Base-by-base conservation (phyloP, 352 stramenopile genomes). In the Phytophthora capsici region DNA sequence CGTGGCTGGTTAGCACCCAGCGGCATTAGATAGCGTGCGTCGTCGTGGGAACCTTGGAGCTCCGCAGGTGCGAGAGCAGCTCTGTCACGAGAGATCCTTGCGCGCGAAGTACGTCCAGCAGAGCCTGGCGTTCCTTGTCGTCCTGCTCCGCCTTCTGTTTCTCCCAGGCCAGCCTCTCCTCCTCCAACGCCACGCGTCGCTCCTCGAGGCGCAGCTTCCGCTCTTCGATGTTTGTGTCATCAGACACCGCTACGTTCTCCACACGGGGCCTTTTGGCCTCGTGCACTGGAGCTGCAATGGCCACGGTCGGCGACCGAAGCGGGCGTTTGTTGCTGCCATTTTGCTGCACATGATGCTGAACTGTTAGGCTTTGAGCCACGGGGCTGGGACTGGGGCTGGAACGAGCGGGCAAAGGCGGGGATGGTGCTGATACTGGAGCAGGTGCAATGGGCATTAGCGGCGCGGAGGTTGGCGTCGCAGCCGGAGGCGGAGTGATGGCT, bases 41-140 rank as follows among this genome's bases (percentile, higher is more conserved):
- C 28, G 41, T 59, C 28, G 44, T 49, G 13, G 52, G 14, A 19
- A 49, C 19, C 54, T 67, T 70, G 28, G 36, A 17, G 54, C n/a
- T 67, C 37, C 60, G 57, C 34, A 78, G 48, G 25, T 75, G 64
- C 17, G 54, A 25, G 12, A 77, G 44, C 57, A 81, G 55, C 56
- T 81, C 73, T 53, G 63, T 63, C 23, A 78, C 61, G 41, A 78
- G 66, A 30, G 61, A 67, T 19, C 65, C 58, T 30, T 81, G 73
- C 12, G 50, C 47, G n/a, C 57, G 69, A 57, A 81, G 61, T 51
- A 81, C 41, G 20, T 81, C 69, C 40, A 81, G 51, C 55, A 81
- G 41, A 32, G 61, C 62, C 46, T 78, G 73, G 17, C 73, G 73
- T 41, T 81, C 73, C 32, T 69, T 51, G 20, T 23, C 19, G 5